These are phyloP conservation scores for Coccomyxa sp. DNA, from an alignment of 139 green algal genomes.

Conservation along the genomic window DNA sequence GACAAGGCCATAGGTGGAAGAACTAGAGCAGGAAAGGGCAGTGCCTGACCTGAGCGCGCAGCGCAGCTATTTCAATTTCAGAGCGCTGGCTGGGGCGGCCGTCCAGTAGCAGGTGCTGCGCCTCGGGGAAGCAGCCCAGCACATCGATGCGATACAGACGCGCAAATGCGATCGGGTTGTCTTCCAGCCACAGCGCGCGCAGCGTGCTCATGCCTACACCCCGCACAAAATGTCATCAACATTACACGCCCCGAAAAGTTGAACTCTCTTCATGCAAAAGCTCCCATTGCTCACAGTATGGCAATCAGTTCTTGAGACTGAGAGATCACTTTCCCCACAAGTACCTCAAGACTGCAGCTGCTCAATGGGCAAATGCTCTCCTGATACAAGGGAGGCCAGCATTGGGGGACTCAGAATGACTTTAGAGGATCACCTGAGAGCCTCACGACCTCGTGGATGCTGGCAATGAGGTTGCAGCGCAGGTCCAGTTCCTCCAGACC, in stretches of 20 bases:
- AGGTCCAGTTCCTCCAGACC: constrained; percentile 18
- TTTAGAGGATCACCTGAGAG: constrained; percentile 12
- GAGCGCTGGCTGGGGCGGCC: not conserved
- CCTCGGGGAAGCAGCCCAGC: constrained; percentile 14
- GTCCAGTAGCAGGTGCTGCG: constrained; percentile 7
- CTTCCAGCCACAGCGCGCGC: constrained; percentile 1
- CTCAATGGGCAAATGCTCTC: too few relatives aligned
- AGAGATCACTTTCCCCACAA: too few relatives aligned
- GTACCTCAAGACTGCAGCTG: too few relatives aligned
- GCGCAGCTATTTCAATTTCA: not conserved
- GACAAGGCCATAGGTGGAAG: not conserved
- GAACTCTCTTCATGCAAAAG: too few relatives aligned
- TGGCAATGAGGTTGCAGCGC: constrained; percentile 16
- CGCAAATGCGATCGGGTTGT: constrained; percentile 15
- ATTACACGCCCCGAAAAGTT: not conserved
- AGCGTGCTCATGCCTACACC: constrained; percentile 8
- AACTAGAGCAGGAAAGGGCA: not conserved
- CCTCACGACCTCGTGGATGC: constrained; percentile 5
- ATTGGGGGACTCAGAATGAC: too few relatives aligned
- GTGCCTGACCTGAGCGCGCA: not conserved
- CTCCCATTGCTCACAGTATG: too few relatives aligned
- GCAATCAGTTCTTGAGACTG: too few relatives aligned
- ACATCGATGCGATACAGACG: constrained; percentile 10
- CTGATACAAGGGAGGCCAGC: too few relatives aligned
- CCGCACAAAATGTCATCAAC: too few relatives aligned